A percentile compares a stretch with the other conserved stretches of the same genome.
These are phyloP conservation scores for Arachnomyces sp. DNA, from an alignment of 2,329 filamentous ascomycete species.

Conservation along the genomic window DNA sequence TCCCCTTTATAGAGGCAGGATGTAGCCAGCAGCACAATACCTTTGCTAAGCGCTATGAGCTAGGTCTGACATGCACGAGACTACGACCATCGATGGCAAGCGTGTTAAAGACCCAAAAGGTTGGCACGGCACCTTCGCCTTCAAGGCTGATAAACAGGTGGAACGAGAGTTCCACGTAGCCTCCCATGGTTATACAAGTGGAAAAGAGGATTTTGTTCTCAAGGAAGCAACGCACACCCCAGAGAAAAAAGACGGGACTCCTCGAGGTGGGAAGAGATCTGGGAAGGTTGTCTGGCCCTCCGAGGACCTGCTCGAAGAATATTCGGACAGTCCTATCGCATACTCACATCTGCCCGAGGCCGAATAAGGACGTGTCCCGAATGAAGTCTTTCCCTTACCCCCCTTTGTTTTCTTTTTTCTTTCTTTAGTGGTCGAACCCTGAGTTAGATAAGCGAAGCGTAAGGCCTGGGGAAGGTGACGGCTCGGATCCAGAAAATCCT, in stretches of 20 bases:
- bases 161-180: slow-evolving; percentile 8
- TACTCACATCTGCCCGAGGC: slow-evolving; percentile 9
- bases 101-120: slow-evolving; percentile 3
- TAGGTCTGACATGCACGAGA: slow-evolving; percentile 4
- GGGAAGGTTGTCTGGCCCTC: slow-evolving; percentile 9
- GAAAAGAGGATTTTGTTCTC: slow-evolving; percentile 4
- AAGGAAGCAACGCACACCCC: slow-evolving; percentile 1
- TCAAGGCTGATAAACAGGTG: slow-evolving; percentile 6
- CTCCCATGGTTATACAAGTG: slow-evolving; percentile 8
- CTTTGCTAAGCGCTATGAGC: no score
- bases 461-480: no score
- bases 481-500: no score
- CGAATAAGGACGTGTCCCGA: no score
- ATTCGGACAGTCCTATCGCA: slow-evolving; percentile 8
- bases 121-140: slow-evolving; percentile 5
- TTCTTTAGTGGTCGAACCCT: no score
- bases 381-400: no score
- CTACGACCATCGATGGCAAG: slow-evolving; percentile 2
- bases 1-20: no score
- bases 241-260: slow-evolving; percentile 4
- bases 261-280: slow-evolving; percentile 3
- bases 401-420: no score
- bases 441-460: no score
- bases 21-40: no score
- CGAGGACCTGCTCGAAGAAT: slow-evolving; percentile 12